Evolutionary conservation across 768 basidiomycete species (phyloP), one percentile per base, ranked within the genome.

Genomic region (Mycena alexandri): DNA sequence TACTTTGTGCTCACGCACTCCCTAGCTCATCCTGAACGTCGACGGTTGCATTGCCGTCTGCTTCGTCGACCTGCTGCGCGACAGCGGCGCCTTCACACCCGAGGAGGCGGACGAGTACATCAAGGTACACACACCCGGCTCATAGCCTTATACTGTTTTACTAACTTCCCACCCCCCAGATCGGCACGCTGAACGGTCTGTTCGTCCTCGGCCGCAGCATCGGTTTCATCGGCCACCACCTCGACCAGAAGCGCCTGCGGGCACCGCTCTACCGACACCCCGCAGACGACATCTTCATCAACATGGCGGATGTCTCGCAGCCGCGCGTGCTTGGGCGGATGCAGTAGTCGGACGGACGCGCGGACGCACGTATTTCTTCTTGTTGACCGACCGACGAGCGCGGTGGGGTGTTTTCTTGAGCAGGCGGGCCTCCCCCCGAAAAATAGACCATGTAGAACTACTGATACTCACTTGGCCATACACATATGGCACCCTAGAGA

Each of bases 91-190:
- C 10, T 98, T 99, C 87, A 94, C 93, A 1, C 86, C 91, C 13
- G 96, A 99, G 65, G 97, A 98, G 81, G 96, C 96, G 8, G 92
- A 96, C 61, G 97, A 99, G 81, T 99, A 98, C 85, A 95, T 95
- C 84, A 96, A 94, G 83, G 85, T 85, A 60, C 29, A 78, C 44
- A 22, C 50, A 21, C 48, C 29, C 33, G 2, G 9, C n/a, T 5
- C 5, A 21, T 17, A 19, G 12, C 11, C 10, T 14, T 25, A 16
- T 34, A 34, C 25, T 34, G 9, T 41, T n/a, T n/a, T 24, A 6
- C 34, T 25, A 9, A 47, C 14, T 6, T n/a, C n/a, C 9, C 50
- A 1, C 42, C 7, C 34, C 42, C 17, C 17, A 66, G 87, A 96
- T 96, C 69, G 95, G 95, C 59, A 93, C 93, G 4, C 87, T 99